Percentiles rank a stretch among this genome's conserved stretches.
Evolutionary conservation across 1,284 basidiomycete species (phyloP).

Genomic region (Thelephora terrestris): DNA sequence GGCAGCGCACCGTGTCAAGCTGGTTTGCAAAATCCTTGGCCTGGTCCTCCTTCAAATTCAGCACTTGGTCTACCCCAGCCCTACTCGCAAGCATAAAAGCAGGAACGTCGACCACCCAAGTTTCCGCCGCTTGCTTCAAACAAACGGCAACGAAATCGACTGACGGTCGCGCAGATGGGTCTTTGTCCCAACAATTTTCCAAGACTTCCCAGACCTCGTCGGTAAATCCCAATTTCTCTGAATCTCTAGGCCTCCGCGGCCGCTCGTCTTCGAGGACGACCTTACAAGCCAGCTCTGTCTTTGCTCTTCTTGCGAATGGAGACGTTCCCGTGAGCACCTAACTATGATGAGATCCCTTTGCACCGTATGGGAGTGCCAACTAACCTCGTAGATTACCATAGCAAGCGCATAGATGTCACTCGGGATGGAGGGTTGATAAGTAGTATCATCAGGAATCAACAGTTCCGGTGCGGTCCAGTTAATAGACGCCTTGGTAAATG

Average conservation of each 20-base stretch:
- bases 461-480: conserved; percentile 4
- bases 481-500: not conserved
- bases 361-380: not conserved
- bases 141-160: too few relatives aligned
- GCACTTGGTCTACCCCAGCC: too few relatives aligned
- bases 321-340: not conserved
- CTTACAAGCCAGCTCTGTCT: conserved; percentile 1
- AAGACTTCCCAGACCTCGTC: conserved; percentile 3
- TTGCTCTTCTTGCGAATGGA: conserved; percentile 1
- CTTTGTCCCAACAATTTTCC: conserved; percentile 2
- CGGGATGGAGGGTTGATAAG: not conserved
- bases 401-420: conserved; percentile 5
- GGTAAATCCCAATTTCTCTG: not conserved
- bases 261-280: conserved; percentile 1
- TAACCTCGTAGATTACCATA: conserved; percentile 5
- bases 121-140: too few relatives aligned
- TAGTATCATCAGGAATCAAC: not conserved
- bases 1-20: too few relatives aligned
- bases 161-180: not conserved
- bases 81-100: too few relatives aligned
- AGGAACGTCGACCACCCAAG: too few relatives aligned
- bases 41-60: too few relatives aligned
- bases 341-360: not conserved
- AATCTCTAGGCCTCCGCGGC: not conserved
- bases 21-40: too few relatives aligned